Base-by-base conservation (phyloP, 2,329 filamentous ascomycete species). In the Exutisphaerella laricina region DNA sequence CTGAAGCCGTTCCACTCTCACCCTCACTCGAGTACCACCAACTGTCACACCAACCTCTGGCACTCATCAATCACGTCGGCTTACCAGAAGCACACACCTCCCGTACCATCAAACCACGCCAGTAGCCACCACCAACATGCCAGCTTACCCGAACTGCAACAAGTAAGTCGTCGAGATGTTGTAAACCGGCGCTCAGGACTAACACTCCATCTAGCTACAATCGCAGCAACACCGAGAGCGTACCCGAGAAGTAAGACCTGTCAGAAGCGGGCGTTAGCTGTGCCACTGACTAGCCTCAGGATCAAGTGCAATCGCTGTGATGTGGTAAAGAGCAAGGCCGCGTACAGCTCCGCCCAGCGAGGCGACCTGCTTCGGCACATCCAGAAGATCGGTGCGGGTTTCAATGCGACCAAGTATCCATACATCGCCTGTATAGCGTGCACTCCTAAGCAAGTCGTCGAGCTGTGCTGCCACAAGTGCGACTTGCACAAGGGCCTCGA, bases 381-480 rank as follows among this genome's bases (percentile, higher is more conserved):
- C 36, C 17, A 33, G 23, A 18, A 25, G 16, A 20, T 29, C 14
- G 34, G 28, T 1, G 9, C 20, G 4, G 14, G 13, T n/a, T 41
- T 43, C 40, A 21, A 37, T 21, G 13, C 40, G 13, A 22, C n/a
- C 30, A 29, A 28, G 21, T 16, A n/a, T 12, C 18, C 3, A 14
- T 31, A 31, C 23, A 30, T 43, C 25, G 4, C 16, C 8, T 61
- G 58, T 46, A 49, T 47, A 6, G 14, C 16, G 3, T 60, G 58
- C 47, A 49, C 44, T 10, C 44, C 42, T 1, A 34, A 34, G 10
- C 55, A 55, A 33, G 28, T 43, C 12, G 43, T 51, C 32, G 58
- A 60, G 46, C 40, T 58, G 22, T 28, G 48, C 10, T 62, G 59
- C 50, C 39, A 40, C 45, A 32, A 44, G 20, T 61, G 58, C 41